These are phyloP conservation scores for Oldenlandia corymbosa DNA, from an alignment of 257 asterid genomes.

Conservation along the genomic window DNA sequence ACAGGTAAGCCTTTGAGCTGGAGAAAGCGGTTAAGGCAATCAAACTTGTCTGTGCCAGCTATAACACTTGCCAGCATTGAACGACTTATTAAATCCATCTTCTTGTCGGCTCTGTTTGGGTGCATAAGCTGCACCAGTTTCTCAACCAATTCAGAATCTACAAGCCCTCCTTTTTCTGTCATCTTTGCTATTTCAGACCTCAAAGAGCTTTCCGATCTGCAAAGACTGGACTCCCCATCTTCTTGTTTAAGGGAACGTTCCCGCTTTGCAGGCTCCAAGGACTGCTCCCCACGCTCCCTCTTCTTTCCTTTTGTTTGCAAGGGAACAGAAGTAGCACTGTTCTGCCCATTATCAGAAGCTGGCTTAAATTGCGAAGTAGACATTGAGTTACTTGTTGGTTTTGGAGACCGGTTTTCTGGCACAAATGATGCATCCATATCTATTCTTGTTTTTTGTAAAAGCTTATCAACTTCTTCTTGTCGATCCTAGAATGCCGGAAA, in stretches of 20 bases:
- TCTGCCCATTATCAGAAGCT: conserved; percentile 54
- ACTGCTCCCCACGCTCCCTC: conserved; percentile 80
- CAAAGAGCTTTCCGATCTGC: conserved; percentile 42
- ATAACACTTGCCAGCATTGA: conserved; percentile 66
- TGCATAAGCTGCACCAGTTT: conserved; percentile 79
- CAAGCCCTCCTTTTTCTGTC: conserved; percentile 67
- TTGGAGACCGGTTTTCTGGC: conserved; percentile 79
- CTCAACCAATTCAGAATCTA: conserved; percentile 73
- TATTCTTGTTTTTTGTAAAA: conserved; percentile 44
- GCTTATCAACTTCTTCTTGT: conserved; percentile 72
- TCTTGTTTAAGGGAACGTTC: conserved; percentile 58
- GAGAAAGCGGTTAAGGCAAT: conserved; percentile 69
- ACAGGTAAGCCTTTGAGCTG: conserved; percentile 68
- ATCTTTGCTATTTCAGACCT: conserved; percentile 63
- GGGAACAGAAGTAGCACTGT: conserved; percentile 46
- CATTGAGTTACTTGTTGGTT: conserved; percentile 51
- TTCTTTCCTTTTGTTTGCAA: conserved; percentile 73
- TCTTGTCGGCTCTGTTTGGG: conserved; percentile 47
- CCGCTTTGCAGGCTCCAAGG: conserved; percentile 56
- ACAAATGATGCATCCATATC: conserved; percentile 74
- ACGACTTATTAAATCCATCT: conserved; percentile 58
- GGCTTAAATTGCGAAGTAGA: conserved; percentile 57
- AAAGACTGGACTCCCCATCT: conserved; percentile 39
- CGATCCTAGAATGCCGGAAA: conserved; percentile 50
- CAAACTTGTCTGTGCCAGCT: conserved; percentile 72